Evolutionary conservation across 192 early-diverging fungal genomes (phyloP), one percentile per base, ranked within the genome.

Genomic region (Podila epicladia): DNA sequence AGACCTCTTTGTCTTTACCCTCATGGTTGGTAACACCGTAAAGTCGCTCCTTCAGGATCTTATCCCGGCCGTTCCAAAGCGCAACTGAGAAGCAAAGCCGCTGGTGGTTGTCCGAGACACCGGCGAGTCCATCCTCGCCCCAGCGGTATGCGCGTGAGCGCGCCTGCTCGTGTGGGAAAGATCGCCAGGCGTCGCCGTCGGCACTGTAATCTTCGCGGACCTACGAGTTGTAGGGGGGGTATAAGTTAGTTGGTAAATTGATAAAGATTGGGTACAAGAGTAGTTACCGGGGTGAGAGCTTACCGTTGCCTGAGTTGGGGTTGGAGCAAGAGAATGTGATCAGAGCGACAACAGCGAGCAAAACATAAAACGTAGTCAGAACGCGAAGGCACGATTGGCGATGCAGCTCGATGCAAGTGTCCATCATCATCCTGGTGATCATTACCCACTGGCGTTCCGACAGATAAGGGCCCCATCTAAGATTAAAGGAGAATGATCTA

Each of bases 401-500:
- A 61, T 19, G 13, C 59, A 8, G 9, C 15, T 61, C 15, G 29
- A 31, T 33, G 7, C 1, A 37, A 37, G 33, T 29, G 58, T 17
- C 9, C 58, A 32, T 60, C 6, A 1, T 60, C 20, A n/a, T 29
- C 5, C 26, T 20, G 24, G 58, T 32, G 3, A 19, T 35, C 15
- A 7, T 41, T 80, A 80, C 77, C 77, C 77, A 80, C 59, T 80
- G 77, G 37, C 77, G 77, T 33, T 80, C 77, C 50, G 77, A 80
- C 17, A 80, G 62, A 49, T 80, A 80, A 61, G 77, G 77, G 2
- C 77, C 77, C 77, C 77, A 80, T 73, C 77, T 80, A 49, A 9
- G 35, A 4, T 45, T 0, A 35, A 32, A 35, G 58, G 63, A 65
- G 20, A 17, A 48, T 22, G 12, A 24, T 29, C 3, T 15, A 35